These are phyloP conservation scores for Mortierella polycephala DNA, from an alignment of 371 early-diverging fungal genomes.

Conservation along the genomic window DNA sequence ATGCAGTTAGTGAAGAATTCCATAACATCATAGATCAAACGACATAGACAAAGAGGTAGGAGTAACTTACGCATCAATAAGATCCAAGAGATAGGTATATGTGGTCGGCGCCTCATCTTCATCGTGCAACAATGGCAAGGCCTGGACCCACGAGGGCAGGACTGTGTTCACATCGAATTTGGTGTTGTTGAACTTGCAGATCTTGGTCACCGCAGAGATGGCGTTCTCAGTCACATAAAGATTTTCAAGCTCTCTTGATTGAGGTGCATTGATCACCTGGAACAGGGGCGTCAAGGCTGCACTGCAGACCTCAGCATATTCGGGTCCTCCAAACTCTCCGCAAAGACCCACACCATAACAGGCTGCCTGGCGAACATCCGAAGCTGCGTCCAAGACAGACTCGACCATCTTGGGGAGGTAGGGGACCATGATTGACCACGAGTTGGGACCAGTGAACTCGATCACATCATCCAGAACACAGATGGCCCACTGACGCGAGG, in stretches of 20 bases:
- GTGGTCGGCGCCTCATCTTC: conserved; percentile 84
- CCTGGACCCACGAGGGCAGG: conserved; percentile 78
- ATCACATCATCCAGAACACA: conserved; percentile 92
- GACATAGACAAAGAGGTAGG: not conserved
- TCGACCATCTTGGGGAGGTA: conserved; percentile 77
- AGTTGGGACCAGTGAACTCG: conserved; percentile 86
- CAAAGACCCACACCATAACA: conserved; percentile 92
- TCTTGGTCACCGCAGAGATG: conserved; percentile 89
- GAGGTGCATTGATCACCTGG: conserved; percentile 70
- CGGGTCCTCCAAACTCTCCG: conserved; percentile 85
- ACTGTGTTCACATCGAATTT: conserved; percentile 74
- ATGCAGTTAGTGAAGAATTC: not conserved
- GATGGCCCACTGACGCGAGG: conserved; percentile 90
- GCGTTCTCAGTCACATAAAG: conserved; percentile 91
- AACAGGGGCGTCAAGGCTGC: conserved; percentile 73
- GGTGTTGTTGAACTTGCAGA: conserved; percentile 71
- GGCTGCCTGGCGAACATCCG: conserved; percentile 91
- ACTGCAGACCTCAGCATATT: conserved; percentile 75
- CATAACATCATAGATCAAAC: not conserved
- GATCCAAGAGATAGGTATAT: conserved; percentile 82
- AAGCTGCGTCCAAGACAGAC: conserved; percentile 70
- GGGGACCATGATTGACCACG: conserved; percentile 75
- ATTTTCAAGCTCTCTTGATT: conserved; percentile 77
- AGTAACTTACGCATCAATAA: conserved; percentile 65
- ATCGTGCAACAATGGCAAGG: conserved; percentile 88